Evolutionary conservation across 1,139 yeast genomes (phyloP).

Genomic region (Kurtzmaniella natalensis): DNA sequence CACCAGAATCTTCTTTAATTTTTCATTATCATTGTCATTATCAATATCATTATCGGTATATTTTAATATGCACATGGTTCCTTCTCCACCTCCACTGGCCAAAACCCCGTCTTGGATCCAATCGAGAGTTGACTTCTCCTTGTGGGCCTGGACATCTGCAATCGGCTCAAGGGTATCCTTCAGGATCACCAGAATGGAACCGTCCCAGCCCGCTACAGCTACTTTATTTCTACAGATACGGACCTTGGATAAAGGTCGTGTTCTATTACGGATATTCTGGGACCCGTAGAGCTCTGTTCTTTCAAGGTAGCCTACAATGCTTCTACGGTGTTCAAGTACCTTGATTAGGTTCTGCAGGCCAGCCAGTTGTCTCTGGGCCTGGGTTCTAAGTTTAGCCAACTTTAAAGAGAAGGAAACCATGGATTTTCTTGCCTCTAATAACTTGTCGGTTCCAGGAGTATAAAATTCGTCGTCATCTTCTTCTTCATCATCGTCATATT

Average conservation of each 20-base stretch:
- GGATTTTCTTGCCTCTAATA: slow-evolving; percentile 48
- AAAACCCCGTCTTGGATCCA: slow-evolving; percentile 41
- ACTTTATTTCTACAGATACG: slow-evolving; percentile 42
- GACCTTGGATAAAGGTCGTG: slow-evolving; percentile 65
- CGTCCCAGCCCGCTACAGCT: slow-evolving; percentile 86
- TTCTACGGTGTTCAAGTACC: slow-evolving; percentile 42
- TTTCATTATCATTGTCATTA: background rate
- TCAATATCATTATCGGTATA: slow-evolving; percentile 10
- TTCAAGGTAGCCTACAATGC: slow-evolving; percentile 31
- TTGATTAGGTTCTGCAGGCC: slow-evolving; percentile 23
- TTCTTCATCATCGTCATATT: slow-evolving; percentile 32
- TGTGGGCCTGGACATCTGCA: slow-evolving; percentile 32
- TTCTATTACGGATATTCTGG: slow-evolving; percentile 54
- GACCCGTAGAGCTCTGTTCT: slow-evolving; percentile 56
- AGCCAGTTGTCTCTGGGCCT: slow-evolving; percentile 16
- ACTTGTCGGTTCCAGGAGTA: slow-evolving; percentile 68
- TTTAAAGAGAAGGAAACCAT: slow-evolving; percentile 51
- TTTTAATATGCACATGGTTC: slow-evolving; percentile 47
- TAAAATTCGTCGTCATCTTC: slow-evolving; percentile 75
- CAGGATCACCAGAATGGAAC: slow-evolving; percentile 52
- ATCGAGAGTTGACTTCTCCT: slow-evolving; percentile 67
- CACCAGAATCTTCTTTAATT: background rate
- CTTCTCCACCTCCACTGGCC: slow-evolving; percentile 68
- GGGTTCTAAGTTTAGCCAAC: slow-evolving; percentile 41
- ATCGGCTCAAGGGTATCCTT: slow-evolving; percentile 24